Percentiles rank a stretch among this genome's conserved stretches.
These are phyloP conservation scores for Sapria himalayana DNA, from an alignment of 345 rosid genomes.

Conservation along the genomic window DNA sequence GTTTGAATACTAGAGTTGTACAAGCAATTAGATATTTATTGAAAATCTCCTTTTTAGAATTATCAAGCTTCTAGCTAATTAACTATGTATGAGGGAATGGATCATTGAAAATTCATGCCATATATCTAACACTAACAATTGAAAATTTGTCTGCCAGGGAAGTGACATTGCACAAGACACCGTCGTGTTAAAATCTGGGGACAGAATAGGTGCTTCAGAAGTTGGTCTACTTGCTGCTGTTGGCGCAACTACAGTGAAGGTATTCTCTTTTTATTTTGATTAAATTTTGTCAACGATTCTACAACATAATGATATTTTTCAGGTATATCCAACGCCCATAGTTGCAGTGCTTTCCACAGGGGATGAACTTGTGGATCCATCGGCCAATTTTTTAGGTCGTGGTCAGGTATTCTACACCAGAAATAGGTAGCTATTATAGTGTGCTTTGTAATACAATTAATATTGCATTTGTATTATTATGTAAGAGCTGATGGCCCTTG, in stretches of 20 bases:
- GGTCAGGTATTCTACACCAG: slow-evolving; percentile 60
- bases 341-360: slow-evolving; percentile 90
- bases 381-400: slow-evolving; percentile 28
- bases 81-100: too few relatives aligned
- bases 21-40: too few relatives aligned
- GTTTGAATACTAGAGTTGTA: too few relatives aligned
- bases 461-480: too few relatives aligned
- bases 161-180: slow-evolving; percentile 62
- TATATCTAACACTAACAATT: too few relatives aligned
- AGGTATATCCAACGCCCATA: slow-evolving; percentile 66
- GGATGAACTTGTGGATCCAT: slow-evolving; percentile 81
- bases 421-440: too few relatives aligned
- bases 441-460: too few relatives aligned
- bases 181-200: slow-evolving; percentile 47
- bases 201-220: slow-evolving; percentile 73
- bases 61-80: too few relatives aligned
- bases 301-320: slow-evolving; percentile 9
- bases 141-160: slow-evolving; percentile 30
- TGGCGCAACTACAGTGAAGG: slow-evolving; percentile 70
- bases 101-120: too few relatives aligned
- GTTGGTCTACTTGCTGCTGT: slow-evolving; percentile 75
- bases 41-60: too few relatives aligned
- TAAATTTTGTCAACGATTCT: slow-evolving; percentile 5
- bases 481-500: too few relatives aligned
- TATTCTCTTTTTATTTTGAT: slow-evolving; percentile 13